Evolutionary conservation across 345 rosid species (phyloP).

Genomic region (Eucalyptus paniculata): DNA sequence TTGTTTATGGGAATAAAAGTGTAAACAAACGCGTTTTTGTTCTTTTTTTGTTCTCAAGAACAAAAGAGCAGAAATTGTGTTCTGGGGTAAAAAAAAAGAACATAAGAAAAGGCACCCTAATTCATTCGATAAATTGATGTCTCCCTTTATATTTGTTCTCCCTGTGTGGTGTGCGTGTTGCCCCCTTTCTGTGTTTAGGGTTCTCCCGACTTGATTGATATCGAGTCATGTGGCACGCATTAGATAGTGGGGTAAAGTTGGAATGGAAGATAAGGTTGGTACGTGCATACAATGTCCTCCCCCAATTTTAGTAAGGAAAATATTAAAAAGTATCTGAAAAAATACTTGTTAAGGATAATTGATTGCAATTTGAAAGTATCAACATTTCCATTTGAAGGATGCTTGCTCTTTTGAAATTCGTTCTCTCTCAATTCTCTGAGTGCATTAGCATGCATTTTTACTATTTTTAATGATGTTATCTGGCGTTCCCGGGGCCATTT

Average conservation of each 20-base stretch:
- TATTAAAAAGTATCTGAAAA: neutral
- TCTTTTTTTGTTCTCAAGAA: fast-evolving
- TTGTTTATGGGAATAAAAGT: too few relatives aligned
- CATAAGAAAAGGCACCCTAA: too few relatives aligned
- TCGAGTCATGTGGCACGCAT: neutral
- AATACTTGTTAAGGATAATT: neutral
- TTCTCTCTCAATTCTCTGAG: neutral
- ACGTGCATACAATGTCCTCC: neutral
- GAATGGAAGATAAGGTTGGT: neutral
- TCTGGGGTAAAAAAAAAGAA: too few relatives aligned
- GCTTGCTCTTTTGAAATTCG: neutral
- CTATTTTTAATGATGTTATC: neutral
- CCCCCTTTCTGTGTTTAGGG: neutral
- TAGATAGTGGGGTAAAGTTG: neutral
- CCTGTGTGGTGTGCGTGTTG: neutral
- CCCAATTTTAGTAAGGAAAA: neutral
- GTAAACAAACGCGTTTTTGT: too few relatives aligned
- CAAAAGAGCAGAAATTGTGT: fast-evolving
- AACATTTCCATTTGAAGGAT: neutral
- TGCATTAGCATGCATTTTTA: neutral
- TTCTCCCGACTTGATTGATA: neutral
- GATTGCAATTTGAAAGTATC: neutral
- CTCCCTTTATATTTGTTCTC: neutral
- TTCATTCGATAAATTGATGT: neutral
- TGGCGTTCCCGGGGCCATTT: neutral